These are phyloP conservation scores for Gaertneriomyces semiglobifer DNA, from an alignment of 192 early-diverging fungal species.

Conservation along the genomic window DNA sequence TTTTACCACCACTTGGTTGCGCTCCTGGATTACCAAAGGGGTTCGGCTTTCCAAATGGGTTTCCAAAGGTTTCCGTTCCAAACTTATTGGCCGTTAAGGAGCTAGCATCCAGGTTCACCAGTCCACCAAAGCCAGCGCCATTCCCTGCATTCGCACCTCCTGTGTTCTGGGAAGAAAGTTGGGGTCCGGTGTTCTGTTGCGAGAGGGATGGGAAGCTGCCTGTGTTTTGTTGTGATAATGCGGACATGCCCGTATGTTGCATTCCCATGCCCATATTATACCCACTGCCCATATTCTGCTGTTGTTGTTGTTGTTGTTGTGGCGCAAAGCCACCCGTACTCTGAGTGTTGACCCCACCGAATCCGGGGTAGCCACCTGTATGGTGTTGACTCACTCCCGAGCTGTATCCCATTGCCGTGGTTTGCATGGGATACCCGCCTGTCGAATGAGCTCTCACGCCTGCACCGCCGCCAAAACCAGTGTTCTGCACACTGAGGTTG, in stretches of 20 bases:
- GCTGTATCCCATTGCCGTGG: too few species aligned
- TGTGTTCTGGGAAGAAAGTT: slow-evolving; percentile 15
- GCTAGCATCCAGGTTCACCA: slow-evolving; percentile 21
- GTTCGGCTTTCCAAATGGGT: slow-evolving; percentile 22
- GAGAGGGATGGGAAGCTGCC: background rate
- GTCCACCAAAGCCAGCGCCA: slow-evolving; percentile 3
- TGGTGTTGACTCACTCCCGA: slow-evolving; percentile 6
- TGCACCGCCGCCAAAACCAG: slow-evolving; percentile 13
- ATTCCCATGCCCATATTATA: background rate
- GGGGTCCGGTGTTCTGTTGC: background rate
- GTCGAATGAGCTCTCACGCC: slow-evolving; percentile 4
- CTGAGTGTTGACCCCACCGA: too few species aligned
- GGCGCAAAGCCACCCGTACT: background rate
- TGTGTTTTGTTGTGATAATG: background rate
- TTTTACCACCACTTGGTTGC: slow-evolving; percentile 8
- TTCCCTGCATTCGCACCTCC: background rate
- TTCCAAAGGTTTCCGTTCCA: slow-evolving; percentile 9
- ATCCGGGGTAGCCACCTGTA: slow-evolving; percentile 2
- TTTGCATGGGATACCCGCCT: background rate
- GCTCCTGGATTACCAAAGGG: slow-evolving; percentile 25
- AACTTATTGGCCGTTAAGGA: background rate
- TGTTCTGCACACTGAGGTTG: slow-evolving; percentile 16
- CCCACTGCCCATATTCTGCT: background rate
- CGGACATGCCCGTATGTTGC: background rate
- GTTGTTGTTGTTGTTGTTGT: background rate